Percentiles rank a stretch among this genome's conserved stretches.
phyloP scores from a whole-genome alignment of 2,329 filamentous ascomycete genomes.

The Setomelanomma holmii region DNA sequence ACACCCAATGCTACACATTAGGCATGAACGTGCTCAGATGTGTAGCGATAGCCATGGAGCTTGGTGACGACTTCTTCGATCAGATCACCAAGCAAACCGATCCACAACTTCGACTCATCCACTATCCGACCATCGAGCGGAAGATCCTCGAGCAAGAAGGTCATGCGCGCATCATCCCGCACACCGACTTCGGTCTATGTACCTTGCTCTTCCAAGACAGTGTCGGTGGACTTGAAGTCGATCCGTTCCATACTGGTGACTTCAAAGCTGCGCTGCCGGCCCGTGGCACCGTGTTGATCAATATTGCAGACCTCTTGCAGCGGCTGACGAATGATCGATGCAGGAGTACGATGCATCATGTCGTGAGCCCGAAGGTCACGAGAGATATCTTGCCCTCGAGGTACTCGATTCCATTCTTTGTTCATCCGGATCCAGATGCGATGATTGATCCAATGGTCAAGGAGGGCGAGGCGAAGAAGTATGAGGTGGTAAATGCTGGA shows the following conservation, averaged over 20 bases:
- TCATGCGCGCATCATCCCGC: conserved; percentile 35
- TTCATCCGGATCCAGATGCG: conserved; percentile 45
- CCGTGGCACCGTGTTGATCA: conserved; percentile 32
- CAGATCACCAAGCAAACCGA: conserved; percentile 31
- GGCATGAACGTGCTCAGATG: conserved; percentile 31
- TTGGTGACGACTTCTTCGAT: conserved; percentile 34
- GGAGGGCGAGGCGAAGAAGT: conserved; percentile 44
- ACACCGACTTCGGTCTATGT: conserved; percentile 45
- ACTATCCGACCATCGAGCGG: conserved; percentile 37
- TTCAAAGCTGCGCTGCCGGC: conserved; percentile 34
- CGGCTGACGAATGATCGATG: conserved; percentile 38
- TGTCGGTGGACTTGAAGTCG: conserved; percentile 48
- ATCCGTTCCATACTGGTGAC: conserved; percentile 32
- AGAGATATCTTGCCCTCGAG: conserved; percentile 38
- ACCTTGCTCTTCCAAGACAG: conserved; percentile 50
- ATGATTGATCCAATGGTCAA: conserved; percentile 46
- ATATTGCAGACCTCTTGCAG: conserved; percentile 35
- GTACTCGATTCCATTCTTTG: conserved; percentile 51
- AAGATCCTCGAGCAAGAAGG: conserved; percentile 28
- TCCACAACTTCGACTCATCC: conserved; percentile 35
- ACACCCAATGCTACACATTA: conserved; percentile 27
- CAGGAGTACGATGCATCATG: conserved; percentile 47
- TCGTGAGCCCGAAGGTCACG: conserved; percentile 39
- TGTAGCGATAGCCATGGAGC: conserved; percentile 35
- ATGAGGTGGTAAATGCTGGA: conserved; percentile 45